A percentile compares a stretch with the other conserved stretches of the same genome.
These are phyloP conservation scores for Chrysopogon serrulatus DNA, from an alignment of 176 grass and related monocot genomes.

Conservation along the genomic window DNA sequence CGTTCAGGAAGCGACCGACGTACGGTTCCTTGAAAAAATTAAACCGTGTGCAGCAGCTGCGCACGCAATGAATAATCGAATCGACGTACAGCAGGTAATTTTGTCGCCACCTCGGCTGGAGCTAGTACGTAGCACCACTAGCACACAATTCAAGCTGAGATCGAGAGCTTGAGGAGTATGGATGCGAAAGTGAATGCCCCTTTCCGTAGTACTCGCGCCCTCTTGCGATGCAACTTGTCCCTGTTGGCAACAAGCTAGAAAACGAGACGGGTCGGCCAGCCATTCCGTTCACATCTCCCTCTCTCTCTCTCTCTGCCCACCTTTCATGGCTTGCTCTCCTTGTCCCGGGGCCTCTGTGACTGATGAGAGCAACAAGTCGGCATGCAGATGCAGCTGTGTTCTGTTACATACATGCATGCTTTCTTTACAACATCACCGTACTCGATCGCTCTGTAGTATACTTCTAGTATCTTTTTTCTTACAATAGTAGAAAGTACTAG, in stretches of 20 bases:
- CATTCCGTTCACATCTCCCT: too few relatives aligned
- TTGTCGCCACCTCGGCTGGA: not conserved
- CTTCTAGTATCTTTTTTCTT: too few relatives aligned
- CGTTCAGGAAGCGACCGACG: too few relatives aligned
- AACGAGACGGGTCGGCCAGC: not conserved
- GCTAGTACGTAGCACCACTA: too few relatives aligned
- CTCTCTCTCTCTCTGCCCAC: not conserved
- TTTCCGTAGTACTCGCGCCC: slow-evolving; percentile 7
- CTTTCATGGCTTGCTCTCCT: not conserved
- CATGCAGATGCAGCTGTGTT: not conserved
- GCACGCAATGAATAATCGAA: not conserved
- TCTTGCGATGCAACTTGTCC: slow-evolving; percentile 19
- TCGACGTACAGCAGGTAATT: too few relatives aligned
- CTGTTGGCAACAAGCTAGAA: not conserved
- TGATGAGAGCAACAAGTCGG: not conserved
- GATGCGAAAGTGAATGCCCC: not conserved
- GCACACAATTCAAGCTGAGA: not conserved
- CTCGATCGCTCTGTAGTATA: not conserved
- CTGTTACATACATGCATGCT: not conserved
- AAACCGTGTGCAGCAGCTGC: not conserved
- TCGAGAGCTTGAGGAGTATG: too few relatives aligned
- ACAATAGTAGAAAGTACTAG: too few relatives aligned
- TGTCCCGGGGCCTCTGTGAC: not conserved
- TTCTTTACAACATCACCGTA: not conserved
- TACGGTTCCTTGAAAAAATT: too few relatives aligned